Base-by-base conservation (phyloP, 1,139 yeast genomes). In the Yamadazyma blattariae region DNA sequence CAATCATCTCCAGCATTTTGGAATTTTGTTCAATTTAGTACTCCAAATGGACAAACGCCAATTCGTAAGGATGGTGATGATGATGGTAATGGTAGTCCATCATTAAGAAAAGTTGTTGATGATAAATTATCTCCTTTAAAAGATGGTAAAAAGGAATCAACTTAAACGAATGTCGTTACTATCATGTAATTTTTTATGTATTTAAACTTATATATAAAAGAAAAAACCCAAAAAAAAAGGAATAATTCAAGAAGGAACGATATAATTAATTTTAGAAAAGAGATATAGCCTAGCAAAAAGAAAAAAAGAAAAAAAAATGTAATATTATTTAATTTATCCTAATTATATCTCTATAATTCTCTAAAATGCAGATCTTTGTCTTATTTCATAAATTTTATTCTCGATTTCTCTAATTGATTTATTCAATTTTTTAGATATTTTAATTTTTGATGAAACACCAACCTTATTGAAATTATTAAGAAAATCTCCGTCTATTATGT, bases 401-500 rank as follows among this genome's bases (percentile, higher is more conserved):
- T 77, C 82, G 8, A 87, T 71, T 28, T 83, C 89, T 36, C 66
- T 57, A 1, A 80, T 77, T 0, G 76, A 59, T 40, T 81, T 64
- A 29, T 79, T 85, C 44, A 84, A 53, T 36, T 64, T 69, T 5
- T 61, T 58, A 0, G 86, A 79, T 30, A 86, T 68, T 25, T 50
- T 54, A 23, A 69, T 57, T 49, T 81, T 76, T 9, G 56, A 48
- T 0, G 62, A 58, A 1, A 52, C 52, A 2, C 58, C 52, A 25
- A 83, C 55, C 7, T 50, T 50, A 25, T 57, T 56, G 51, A 64
- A 85, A 33, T 59, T 56, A 49, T 88, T 97, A 35, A 92, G 66
- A 20, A 87, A 64, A 55, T 92, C 97, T 9, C 98, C 98, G 57
- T 92, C 97, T 30, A 92, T 71, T 2, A 86, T 80, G 36, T 79